Conservation (phyloP, 108 stramenopile species). For the Discostella stelligeroides region DNA sequence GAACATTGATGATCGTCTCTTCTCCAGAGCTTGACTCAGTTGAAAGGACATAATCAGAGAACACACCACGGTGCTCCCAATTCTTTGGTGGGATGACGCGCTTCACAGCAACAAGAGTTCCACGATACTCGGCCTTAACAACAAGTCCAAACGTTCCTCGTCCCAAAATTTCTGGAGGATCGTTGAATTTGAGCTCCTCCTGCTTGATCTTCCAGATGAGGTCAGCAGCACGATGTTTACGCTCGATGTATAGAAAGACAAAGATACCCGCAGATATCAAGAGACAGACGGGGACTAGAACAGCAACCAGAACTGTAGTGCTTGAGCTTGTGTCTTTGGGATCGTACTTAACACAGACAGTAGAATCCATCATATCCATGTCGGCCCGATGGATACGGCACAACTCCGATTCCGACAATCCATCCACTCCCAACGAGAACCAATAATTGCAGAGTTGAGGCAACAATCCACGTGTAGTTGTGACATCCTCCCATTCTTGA, state of each 20-base stretch:
- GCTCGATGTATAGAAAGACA: conserved; percentile 13
- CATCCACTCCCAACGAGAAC: conserved; percentile 33
- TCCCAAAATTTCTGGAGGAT: conserved; percentile 45
- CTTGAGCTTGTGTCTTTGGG: conserved; percentile 7
- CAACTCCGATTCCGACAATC: conserved; percentile 19
- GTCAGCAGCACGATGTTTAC: conserved; percentile 37
- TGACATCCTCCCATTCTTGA: conserved; percentile 43
- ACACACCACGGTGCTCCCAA: neutral
- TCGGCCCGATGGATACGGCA: conserved; percentile 38
- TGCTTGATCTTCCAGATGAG: conserved; percentile 54
- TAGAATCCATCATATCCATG: conserved; percentile 40
- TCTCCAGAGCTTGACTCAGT: neutral
- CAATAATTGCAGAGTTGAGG: conserved; percentile 37
- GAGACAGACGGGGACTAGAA: conserved; percentile 18
- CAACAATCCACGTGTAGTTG: conserved; percentile 19
- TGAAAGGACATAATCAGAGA: neutral
- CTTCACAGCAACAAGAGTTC: conserved; percentile 42
- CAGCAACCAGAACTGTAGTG: conserved; percentile 13
- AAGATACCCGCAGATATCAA: conserved; percentile 2
- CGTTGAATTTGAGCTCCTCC: conserved; percentile 53
- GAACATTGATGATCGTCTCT: neutral
- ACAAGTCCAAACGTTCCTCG: conserved; percentile 52
- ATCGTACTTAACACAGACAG: conserved; percentile 39
- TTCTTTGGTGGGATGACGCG: conserved; percentile 37
- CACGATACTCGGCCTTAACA: conserved; percentile 38